Evolutionary conservation across 192 early-diverging fungal genomes (phyloP).

Genomic region (Coemansia sp.): DNA sequence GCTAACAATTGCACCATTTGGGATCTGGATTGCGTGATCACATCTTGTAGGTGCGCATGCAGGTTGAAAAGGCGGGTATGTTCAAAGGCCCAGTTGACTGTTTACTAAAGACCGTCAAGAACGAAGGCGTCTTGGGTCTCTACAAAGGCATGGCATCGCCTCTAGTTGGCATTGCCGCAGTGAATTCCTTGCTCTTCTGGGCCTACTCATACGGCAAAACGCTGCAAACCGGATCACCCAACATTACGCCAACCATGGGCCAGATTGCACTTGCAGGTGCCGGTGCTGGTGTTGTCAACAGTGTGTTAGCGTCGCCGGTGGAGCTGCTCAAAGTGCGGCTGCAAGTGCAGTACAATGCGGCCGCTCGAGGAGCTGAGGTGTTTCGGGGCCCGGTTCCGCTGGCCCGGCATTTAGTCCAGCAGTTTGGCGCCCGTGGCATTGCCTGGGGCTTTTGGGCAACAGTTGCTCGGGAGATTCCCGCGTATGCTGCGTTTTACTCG

Average conservation of each 20-base stretch:
- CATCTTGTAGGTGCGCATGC: conserved; percentile 63
- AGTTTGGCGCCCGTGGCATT: conserved; percentile 75
- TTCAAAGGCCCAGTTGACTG: conserved; percentile 82
- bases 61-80: conserved; percentile 59
- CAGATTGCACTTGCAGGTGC: conserved; percentile 86
- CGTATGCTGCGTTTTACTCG: conserved; percentile 82
- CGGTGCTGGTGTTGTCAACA: conserved; percentile 84
- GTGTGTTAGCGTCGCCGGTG: conserved; percentile 84
- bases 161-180: conserved; percentile 75
- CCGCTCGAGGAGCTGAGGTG: conserved; percentile 11
- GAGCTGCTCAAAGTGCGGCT: conserved; percentile 92
- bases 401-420: conserved; percentile 61
- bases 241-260: conserved; percentile 57
- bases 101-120: conserved; percentile 73
- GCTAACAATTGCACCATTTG: conserved; percentile 9
- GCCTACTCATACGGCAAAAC: conserved; percentile 69
- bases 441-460: conserved; percentile 84
- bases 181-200: conserved; percentile 85
- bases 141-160: conserved; percentile 91
- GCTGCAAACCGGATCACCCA: conserved; percentile 52
- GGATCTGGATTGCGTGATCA: conserved; percentile 18
- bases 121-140: conserved; percentile 73
- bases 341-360: conserved; percentile 77
- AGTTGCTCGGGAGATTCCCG: conserved; percentile 74
- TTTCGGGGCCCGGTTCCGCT: conserved; percentile 67